phyloP scores from a whole-genome alignment of 1,284 basidiomycete species.

The Heterobasidion parviporum region DNA sequence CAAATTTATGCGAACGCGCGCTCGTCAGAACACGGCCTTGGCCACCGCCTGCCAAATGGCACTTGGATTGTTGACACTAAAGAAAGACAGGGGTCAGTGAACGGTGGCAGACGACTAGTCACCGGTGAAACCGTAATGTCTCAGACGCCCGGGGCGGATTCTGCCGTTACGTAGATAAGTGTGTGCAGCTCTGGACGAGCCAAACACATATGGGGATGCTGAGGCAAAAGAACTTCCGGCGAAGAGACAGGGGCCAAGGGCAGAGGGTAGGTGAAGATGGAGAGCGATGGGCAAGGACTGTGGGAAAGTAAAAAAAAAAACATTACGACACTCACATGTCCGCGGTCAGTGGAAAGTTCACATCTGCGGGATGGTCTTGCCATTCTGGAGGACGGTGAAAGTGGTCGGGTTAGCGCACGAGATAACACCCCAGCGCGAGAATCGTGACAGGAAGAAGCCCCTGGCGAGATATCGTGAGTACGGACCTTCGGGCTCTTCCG shows the following conservation, averaged over 20 bases:
- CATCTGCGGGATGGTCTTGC: conserved; percentile 47
- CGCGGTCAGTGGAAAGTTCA: conserved; percentile 40
- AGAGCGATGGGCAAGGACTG: neutral
- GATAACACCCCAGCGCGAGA: conserved; percentile 1
- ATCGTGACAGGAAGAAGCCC: neutral
- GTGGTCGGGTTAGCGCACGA: neutral
- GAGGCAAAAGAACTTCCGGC: too few species aligned
- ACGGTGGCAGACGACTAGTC: neutral
- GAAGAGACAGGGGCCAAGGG: neutral
- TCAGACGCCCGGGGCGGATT: neutral
- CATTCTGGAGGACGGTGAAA: conserved; percentile 32
- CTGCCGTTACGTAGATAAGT: neutral
- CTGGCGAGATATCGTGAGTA: neutral
- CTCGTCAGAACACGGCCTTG: conserved; percentile 14
- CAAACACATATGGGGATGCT: too few species aligned
- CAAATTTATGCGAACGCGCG: too few species aligned
- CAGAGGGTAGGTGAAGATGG: neutral
- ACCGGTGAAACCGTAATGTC: neutral
- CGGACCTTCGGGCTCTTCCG: conserved; percentile 44
- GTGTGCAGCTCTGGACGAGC: too few species aligned
- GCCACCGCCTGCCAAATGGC: conserved; percentile 40
- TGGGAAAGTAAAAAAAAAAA: too few species aligned
- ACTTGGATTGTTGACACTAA: conserved; percentile 37
- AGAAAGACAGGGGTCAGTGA: neutral
- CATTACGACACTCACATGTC: conserved; percentile 31